Evolutionary conservation across 352 stramenopile species (phyloP).

Genomic region (Globisporangium lucens): DNA sequence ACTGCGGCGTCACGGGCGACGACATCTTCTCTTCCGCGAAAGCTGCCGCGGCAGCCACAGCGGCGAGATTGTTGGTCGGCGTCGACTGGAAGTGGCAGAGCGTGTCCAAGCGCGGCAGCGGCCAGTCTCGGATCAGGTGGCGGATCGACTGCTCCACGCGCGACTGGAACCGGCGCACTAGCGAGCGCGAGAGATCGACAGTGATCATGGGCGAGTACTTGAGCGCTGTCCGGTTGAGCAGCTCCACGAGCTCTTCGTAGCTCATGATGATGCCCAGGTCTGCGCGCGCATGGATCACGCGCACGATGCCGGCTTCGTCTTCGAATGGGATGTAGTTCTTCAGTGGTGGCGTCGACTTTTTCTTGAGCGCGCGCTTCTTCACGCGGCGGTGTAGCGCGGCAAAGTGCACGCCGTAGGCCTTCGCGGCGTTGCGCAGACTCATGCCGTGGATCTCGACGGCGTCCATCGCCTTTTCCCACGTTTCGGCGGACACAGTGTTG

Average conservation of each 20-base stretch:
- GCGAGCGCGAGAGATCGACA: conserved; percentile 30
- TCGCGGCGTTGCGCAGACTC: conserved; percentile 63
- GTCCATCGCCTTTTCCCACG: conserved; percentile 66
- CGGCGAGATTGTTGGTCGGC: conserved; percentile 6
- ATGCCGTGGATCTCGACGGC: conserved; percentile 65
- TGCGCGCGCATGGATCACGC: conserved; percentile 63
- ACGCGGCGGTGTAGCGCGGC: conserved; percentile 60
- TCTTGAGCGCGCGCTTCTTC: conserved; percentile 61
- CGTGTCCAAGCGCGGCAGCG: conserved; percentile 31
- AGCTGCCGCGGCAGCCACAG: background rate
- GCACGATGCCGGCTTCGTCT: conserved; percentile 64
- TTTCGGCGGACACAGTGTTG: conserved; percentile 52
- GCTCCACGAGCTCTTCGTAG: conserved; percentile 63
- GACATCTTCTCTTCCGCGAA: conserved; percentile 20
- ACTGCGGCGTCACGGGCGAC: background rate
- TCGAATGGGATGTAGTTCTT: conserved; percentile 60
- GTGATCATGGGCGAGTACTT: conserved; percentile 49
- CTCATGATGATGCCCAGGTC: conserved; percentile 71
- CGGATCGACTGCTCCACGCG: conserved; percentile 60
- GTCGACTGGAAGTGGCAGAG: conserved; percentile 32
- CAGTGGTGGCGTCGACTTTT: conserved; percentile 32
- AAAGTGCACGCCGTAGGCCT: conserved; percentile 61
- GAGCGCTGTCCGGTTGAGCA: conserved; percentile 54
- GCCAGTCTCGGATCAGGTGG: conserved; percentile 65
- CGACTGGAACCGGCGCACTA: conserved; percentile 54